Base-by-base conservation (phyloP, 257 asterid genomes). In the Nicotiana undulata region DNA sequence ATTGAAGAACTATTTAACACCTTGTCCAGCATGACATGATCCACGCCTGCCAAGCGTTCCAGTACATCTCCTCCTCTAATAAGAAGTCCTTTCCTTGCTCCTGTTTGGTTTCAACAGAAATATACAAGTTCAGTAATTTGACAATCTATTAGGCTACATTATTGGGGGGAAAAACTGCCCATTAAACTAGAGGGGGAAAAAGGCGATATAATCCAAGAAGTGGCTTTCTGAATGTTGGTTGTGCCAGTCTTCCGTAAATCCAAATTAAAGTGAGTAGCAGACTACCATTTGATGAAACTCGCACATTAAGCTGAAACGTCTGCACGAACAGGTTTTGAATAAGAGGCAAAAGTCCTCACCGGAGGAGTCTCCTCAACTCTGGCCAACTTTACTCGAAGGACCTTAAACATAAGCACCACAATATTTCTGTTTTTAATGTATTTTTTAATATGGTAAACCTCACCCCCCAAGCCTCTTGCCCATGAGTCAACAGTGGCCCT, bases 1-100 rank as follows among this genome's bases (percentile, higher is more conserved):
- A 70, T 70, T 6, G 67, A 44, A 65, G 24, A 9, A 9, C 29
- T 61, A 68, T 29, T 66, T 58, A 85, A 20, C 89, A 95, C 99
- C 89, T 95, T 95, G 85, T 95, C 99, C 85, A 95, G 84, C 79
- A 92, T 87, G 84, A 95, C 81, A 84, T 85, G 83, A 87, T 93
- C 92, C 78, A 95, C 88, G 82, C 93, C 91, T 18, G 98, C 93
- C 91, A 95, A 84, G 79, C 99, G 95, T 84, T 95, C 97, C 84
- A 95, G 86, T 63, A 95, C 97, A 87, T 95, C 99, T 81, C 99
- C 99, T 86, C 99, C 99, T 87, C 99, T 88, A 17, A 95, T 89
- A 79, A 95, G 91, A 83, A 95, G 97, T 58, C 99, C 99, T 77
- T 93, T 91, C 86, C 93, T 93, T 81, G 99, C 99, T 81, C 99